Conservation (phyloP, 495 filamentous ascomycete species). For the Penicillium coffeae region DNA sequence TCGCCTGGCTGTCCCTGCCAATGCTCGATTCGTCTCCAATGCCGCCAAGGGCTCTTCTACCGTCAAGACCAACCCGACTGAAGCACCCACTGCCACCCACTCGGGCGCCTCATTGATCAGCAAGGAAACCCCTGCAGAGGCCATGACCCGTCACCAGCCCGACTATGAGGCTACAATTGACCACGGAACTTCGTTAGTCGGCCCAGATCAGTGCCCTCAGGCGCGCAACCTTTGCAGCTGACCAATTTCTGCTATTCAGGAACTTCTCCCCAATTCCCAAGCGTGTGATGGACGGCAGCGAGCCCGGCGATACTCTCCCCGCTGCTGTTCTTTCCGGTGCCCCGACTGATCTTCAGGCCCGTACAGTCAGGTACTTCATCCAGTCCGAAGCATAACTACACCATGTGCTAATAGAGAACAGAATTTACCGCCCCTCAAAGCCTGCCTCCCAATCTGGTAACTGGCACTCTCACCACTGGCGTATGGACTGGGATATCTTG, state of each 20-base stretch:
- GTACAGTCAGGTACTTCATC: conserved; percentile 75
- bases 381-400: not conserved
- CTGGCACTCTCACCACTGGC: conserved; percentile 80
- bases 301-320: conserved; percentile 67
- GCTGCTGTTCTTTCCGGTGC: conserved; percentile 89
- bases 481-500: conserved; percentile 97
- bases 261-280: conserved; percentile 86
- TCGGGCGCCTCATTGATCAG: conserved; percentile 47
- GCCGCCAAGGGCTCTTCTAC: conserved; percentile 20
- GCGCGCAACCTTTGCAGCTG: conserved; percentile 15
- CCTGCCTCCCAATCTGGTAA: conserved; percentile 90
- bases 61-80: conserved; percentile 39
- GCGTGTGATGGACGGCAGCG: conserved; percentile 84
- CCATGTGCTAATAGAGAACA: conserved; percentile 35
- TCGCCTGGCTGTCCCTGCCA: conserved; percentile 29
- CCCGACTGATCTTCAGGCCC: conserved; percentile 85
- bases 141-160: conserved; percentile 62
- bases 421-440: conserved; percentile 87
- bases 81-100: conserved; percentile 35
- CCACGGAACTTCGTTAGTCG: conserved; percentile 72
- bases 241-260: conserved; percentile 40
- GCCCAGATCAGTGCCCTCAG: conserved; percentile 1
- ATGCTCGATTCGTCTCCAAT: conserved; percentile 36
- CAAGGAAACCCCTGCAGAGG: conserved; percentile 49
- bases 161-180: conserved; percentile 76